These are phyloP conservation scores for Microbotryomycetes sp. DNA, from an alignment of 1,284 basidiomycete genomes.

Conservation along the genomic window DNA sequence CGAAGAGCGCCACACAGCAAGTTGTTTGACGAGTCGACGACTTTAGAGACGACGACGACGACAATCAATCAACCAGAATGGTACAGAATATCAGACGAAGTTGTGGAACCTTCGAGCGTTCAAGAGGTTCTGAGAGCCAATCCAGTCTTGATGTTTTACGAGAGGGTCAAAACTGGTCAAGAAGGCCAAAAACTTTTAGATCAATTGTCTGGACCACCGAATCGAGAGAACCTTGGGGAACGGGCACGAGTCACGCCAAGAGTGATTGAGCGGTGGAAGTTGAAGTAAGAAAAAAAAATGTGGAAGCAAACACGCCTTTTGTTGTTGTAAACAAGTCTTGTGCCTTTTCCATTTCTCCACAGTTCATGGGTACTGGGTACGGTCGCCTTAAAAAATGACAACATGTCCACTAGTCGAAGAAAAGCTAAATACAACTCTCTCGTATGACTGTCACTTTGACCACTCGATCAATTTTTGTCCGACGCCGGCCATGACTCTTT, in stretches of 20 bases:
- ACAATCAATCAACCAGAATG: conserved; percentile 47
- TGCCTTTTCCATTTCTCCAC: neutral
- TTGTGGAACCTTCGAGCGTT: conserved; percentile 67
- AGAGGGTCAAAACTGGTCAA: conserved; percentile 49
- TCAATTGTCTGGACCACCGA: no score
- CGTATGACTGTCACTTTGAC: neutral
- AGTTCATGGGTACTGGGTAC: no score
- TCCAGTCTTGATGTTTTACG: conserved; percentile 84
- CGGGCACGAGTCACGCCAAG: neutral
- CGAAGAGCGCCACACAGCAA: conserved; percentile 49
- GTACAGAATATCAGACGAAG: conserved; percentile 77
- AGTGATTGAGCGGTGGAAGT: neutral
- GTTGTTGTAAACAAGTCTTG: no score
- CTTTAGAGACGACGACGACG: no score
- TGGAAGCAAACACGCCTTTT: no score
- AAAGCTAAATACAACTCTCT: neutral
- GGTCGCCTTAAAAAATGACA: neutral
- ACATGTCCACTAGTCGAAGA: neutral
- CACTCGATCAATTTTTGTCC: neutral
- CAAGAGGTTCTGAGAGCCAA: conserved; percentile 65
- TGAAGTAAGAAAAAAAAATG: no score
- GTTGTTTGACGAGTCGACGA: neutral
- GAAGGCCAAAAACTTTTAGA: neutral
- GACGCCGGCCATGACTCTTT: neutral
- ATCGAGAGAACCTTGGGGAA: neutral